Evolutionary conservation across 805 yeast species (phyloP).

Genomic region (Clavispora fructus): DNA sequence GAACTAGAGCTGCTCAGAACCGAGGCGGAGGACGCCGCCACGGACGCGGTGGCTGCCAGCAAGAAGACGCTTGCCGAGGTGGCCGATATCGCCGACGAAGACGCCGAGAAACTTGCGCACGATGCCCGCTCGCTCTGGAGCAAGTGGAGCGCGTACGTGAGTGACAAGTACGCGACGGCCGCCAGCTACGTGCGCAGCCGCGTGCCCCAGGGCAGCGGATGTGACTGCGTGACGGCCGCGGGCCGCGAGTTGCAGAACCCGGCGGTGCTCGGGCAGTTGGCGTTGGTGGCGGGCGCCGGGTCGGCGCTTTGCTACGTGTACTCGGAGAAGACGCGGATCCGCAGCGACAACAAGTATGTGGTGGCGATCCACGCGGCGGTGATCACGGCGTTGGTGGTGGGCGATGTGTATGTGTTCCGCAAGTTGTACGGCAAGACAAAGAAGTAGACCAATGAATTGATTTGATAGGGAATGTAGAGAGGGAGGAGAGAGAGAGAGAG

Average conservation of each 20-base stretch:
- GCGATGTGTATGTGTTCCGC: constrained; percentile 50
- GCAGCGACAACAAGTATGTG: constrained; percentile 33
- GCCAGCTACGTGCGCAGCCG: constrained; percentile 10
- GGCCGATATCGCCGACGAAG: neutral
- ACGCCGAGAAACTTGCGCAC: constrained; percentile 9
- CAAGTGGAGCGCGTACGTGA: constrained; percentile 13
- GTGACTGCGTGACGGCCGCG: constrained; percentile 15
- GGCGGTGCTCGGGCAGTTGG: constrained; percentile 50
- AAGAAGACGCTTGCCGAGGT: constrained; percentile 9
- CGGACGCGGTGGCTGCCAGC: constrained; percentile 16
- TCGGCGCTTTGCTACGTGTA: constrained; percentile 47
- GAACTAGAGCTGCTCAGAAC: constrained; percentile 20
- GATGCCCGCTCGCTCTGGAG: constrained; percentile 10
- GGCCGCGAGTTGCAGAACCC: constrained; percentile 53
- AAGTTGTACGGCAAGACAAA: constrained; percentile 53
- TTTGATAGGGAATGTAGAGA: no score
- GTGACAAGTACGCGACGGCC: constrained; percentile 16
- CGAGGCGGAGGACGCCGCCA: constrained; percentile 21
- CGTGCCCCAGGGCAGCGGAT: constrained; percentile 9
- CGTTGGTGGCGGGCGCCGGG: constrained; percentile 43
- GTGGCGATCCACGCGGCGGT: constrained; percentile 47
- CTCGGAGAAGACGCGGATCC: constrained; percentile 47
- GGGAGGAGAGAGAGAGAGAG: no score
- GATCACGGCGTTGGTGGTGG: constrained; percentile 47
- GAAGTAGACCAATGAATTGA: constrained; percentile 32